Percentiles rank a stretch among this genome's conserved stretches.
These are phyloP conservation scores for Leccinum fallax DNA, from an alignment of 1,284 basidiomycete genomes.

Conservation along the genomic window DNA sequence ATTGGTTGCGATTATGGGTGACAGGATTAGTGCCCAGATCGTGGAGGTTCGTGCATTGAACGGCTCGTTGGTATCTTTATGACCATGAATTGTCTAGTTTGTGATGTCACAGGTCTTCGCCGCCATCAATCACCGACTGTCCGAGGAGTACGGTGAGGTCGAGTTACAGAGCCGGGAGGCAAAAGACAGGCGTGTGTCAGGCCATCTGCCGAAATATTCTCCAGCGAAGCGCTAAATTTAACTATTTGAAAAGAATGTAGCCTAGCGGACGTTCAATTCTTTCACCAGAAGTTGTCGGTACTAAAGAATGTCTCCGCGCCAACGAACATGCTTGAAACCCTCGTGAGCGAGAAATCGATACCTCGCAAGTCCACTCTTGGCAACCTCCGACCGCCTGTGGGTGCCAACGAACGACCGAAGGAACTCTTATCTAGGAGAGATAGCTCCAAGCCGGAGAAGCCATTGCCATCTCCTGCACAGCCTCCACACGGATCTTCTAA, in stretches of 20 bases:
- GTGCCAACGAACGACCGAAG: constrained; percentile 38
- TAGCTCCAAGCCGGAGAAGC: constrained; percentile 30
- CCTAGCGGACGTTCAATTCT: constrained; percentile 73
- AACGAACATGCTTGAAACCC: constrained; percentile 77
- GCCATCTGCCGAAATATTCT: constrained; percentile 2
- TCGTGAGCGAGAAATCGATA: constrained; percentile 74
- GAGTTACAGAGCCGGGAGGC: constrained; percentile 81
- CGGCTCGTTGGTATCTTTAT: background rate
- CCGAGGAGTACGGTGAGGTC: constrained; percentile 81
- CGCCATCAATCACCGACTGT: constrained; percentile 86
- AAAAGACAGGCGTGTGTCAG: constrained; percentile 69
- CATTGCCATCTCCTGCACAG: constrained; percentile 31
- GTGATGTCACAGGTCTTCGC: constrained; percentile 93
- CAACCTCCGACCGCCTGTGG: constrained; percentile 24
- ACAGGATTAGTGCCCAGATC: constrained; percentile 86
- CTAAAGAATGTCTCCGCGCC: constrained; percentile 71
- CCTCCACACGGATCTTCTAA: constrained; percentile 22
- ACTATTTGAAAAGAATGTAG: constrained; percentile 50
- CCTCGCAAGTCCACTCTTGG: constrained; percentile 36
- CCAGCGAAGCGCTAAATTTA: constrained; percentile 9
- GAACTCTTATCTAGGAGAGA: constrained; percentile 35
- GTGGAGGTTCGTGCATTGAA: constrained; percentile 63
- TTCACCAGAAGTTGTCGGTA: constrained; percentile 71
- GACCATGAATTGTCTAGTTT: constrained; percentile 47
- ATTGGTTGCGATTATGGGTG: constrained; percentile 97